phyloP scores from a whole-genome alignment of 2,329 filamentous ascomycete species.

The Colletotrichum melonis region DNA sequence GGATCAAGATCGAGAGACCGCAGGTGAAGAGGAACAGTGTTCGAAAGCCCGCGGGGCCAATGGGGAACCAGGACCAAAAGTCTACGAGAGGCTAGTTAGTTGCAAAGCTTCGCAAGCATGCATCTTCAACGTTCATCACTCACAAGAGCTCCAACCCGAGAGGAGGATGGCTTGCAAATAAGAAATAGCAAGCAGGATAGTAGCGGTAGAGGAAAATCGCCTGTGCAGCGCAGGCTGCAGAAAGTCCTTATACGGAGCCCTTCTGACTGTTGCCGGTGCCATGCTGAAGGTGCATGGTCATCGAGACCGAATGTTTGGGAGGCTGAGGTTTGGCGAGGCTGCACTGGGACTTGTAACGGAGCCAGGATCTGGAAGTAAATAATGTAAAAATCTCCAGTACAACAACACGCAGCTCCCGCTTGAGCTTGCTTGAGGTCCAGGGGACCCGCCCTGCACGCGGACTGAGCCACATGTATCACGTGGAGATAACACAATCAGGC shows the following conservation, averaged over 20 bases:
- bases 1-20: constrained; percentile 81
- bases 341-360: constrained; percentile 31
- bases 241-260: constrained; percentile 83
- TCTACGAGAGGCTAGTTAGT: constrained; percentile 57
- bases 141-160: constrained; percentile 76
- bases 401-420: constrained; percentile 30
- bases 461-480: constrained; percentile 15
- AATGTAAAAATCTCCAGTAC: constrained; percentile 36
- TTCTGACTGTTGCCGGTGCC: constrained; percentile 66
- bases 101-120: constrained; percentile 5
- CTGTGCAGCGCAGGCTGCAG: constrained; percentile 89
- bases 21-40: constrained; percentile 81
- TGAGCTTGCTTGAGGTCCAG: constrained; percentile 15
- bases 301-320: constrained; percentile 42
- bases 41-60: constrained; percentile 81
- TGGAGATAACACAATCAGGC: constrained; percentile 26
- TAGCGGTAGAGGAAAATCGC: constrained; percentile 83
- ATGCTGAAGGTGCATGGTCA: constrained; percentile 61
- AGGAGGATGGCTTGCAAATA: constrained; percentile 79
- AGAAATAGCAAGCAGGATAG: constrained; percentile 75
- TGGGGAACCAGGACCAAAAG: constrained; percentile 88
- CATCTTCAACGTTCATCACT: constrained; percentile 48
- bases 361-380: constrained; percentile 39
- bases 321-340: constrained; percentile 38
- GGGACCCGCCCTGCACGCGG: constrained; percentile 1